Evolutionary conservation across 192 early-diverging fungal species (phyloP).

Genomic region (Allomyces arbusculus): DNA sequence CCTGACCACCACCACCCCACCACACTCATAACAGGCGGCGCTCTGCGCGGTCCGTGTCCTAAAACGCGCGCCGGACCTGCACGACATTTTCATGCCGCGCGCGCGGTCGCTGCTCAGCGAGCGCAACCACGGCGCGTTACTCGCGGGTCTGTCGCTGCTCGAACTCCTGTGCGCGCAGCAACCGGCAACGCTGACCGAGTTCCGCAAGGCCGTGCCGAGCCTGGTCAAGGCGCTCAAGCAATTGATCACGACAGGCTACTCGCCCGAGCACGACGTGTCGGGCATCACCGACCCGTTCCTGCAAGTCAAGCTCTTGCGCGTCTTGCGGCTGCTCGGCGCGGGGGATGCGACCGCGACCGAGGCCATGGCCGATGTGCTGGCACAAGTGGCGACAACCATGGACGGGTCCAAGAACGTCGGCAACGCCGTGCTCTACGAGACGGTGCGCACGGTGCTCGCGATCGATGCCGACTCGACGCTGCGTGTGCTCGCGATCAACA

Average conservation of each 20-base stretch:
- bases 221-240: slow-evolving; percentile 75
- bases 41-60: slow-evolving; percentile 83
- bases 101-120: slow-evolving; percentile 63
- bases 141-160: slow-evolving; percentile 73
- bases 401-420: slow-evolving; percentile 91
- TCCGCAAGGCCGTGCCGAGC: slow-evolving; percentile 58
- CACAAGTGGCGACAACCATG: slow-evolving; percentile 88
- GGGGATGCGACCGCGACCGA: slow-evolving; percentile 66
- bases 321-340: slow-evolving; percentile 71
- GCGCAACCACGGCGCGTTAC: slow-evolving; percentile 84
- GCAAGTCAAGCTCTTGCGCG: slow-evolving; percentile 75
- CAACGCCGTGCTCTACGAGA: slow-evolving; percentile 92
- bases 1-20: too few species aligned
- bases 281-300: slow-evolving; percentile 93
- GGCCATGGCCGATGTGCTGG: slow-evolving; percentile 87
- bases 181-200: slow-evolving; percentile 41
- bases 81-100: slow-evolving; percentile 59
- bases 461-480: slow-evolving; percentile 76
- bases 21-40: slow-evolving; percentile 44
- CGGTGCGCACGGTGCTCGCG: slow-evolving; percentile 88
- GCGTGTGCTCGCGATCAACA: slow-evolving; percentile 89
- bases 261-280: slow-evolving; percentile 90
- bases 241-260: slow-evolving; percentile 63
- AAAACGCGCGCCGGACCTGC: slow-evolving; percentile 77
- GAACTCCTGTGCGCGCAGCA: slow-evolving; percentile 66